Evolutionary conservation across 192 early-diverging fungal species (phyloP), one percentile per base, ranked within the genome.

Genomic region (Spizellomyces punctatus): DNA sequence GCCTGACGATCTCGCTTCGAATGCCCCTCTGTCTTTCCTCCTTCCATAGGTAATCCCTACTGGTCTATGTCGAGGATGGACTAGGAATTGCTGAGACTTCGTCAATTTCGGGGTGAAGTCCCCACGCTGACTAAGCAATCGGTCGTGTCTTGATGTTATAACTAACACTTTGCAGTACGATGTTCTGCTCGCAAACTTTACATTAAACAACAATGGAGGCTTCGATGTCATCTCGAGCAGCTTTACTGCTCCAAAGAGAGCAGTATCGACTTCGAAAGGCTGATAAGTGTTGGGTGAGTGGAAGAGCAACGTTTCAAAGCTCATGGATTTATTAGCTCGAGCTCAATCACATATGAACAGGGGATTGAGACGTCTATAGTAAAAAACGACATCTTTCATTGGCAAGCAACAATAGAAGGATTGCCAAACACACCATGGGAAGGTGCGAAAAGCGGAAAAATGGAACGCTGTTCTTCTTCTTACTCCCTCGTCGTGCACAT

Each of bases 371-470:
- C 59, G 9, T 67, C 62, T 6, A 12, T 71, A 10, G 69, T 74
- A 5, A 22, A 71, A 19, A 73, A 79, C 46, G 64, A 83, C 66
- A 63, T 81, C 10, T 84, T 79, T 58, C 76, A 82, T 41, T 86
- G 82, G 82, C 46, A 74, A 21, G 71, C 67, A 8, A 79, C 59
- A n/a, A 55, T 86, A 3, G 59, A 72, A 1, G 85, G 85, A 27
- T 76, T 79, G 50, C 58, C 55, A 27, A 79, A 79, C 16, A 78
- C 85, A 0, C 59, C 64, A 10, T 86, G 81, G 81, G 85, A 86
- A 82, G 82, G 81, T 78, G 22, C 6, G 54, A 19, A 65, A 41
- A 42, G 14, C 64, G 22, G 36, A 61, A 22, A 22, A 36, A 36
- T 36, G 27, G 27, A 36, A 36, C 27, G 27, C 27, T 36, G 27